phyloP scores from a whole-genome alignment of 2,329 filamentous ascomycete genomes.

The Claviceps spartinae region DNA sequence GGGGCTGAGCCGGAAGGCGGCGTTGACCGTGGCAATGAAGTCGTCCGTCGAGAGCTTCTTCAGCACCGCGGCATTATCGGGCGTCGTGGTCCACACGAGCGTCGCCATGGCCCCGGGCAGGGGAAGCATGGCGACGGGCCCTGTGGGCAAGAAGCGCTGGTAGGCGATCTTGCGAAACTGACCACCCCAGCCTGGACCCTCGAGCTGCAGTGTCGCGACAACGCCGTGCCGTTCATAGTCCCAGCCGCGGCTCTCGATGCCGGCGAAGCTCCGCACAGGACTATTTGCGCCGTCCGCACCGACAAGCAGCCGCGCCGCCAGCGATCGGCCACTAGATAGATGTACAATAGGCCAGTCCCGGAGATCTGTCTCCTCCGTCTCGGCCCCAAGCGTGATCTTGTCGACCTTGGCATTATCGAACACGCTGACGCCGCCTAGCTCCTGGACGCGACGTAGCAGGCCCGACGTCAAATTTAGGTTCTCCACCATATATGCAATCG shows the following conservation, averaged over 20 bases:
- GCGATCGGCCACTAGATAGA: conserved; percentile 49
- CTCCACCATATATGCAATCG: conserved; percentile 93
- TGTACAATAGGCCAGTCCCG: conserved; percentile 78
- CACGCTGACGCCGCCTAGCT: conserved; percentile 54
- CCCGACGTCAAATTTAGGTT: conserved; percentile 79
- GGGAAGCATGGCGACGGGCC: conserved; percentile 82
- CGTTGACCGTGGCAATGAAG: conserved; percentile 81
- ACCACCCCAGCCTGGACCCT: conserved; percentile 42
- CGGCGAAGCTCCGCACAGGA: conserved; percentile 79
- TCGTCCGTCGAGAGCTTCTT: conserved; percentile 61
- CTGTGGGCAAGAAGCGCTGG: conserved; percentile 86
- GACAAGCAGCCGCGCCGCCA: conserved; percentile 74
- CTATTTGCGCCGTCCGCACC: conserved; percentile 93
- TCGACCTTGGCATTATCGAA: conserved; percentile 69
- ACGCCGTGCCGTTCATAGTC: conserved; percentile 86
- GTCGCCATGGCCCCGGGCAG: conserved; percentile 72
- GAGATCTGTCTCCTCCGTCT: conserved; percentile 58
- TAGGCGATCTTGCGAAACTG: conserved; percentile 62
- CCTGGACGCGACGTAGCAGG: conserved; percentile 56
- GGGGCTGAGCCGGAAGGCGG: conserved; percentile 70
- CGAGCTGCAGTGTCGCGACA: conserved; percentile 72
- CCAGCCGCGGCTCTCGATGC: conserved; percentile 77
- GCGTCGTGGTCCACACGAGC: conserved; percentile 89
- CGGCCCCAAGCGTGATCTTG: conserved; percentile 61
- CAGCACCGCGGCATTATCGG: conserved; percentile 61